Evolutionary conservation across 1,284 basidiomycete species (phyloP).

Genomic region (Coriolopsis trogii): DNA sequence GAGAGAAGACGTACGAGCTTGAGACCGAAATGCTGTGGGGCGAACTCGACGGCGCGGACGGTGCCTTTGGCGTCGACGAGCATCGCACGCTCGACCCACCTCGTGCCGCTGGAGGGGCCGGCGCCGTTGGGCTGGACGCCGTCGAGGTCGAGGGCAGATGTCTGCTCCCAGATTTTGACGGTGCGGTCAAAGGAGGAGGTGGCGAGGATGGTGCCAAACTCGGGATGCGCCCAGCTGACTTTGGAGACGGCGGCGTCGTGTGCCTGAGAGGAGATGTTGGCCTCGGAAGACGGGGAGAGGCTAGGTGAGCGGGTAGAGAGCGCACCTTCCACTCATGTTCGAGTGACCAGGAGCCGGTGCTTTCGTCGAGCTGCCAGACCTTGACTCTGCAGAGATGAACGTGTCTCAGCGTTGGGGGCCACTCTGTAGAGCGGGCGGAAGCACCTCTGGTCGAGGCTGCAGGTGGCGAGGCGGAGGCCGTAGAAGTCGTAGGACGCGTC

Average conservation of each 20-base stretch:
- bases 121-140: constrained; percentile 38
- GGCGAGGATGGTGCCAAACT: constrained; percentile 85
- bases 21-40: constrained; percentile 83
- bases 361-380: constrained; percentile 76
- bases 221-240: constrained; percentile 88
- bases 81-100: constrained; percentile 78
- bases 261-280: constrained; percentile 51
- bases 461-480: constrained; percentile 77
- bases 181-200: constrained; percentile 87
- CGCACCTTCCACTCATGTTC: constrained; percentile 89
- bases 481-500: constrained; percentile 91
- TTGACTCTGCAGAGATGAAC: constrained; percentile 77
- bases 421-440: too few species aligned
- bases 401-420: too few species aligned
- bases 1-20: constrained; percentile 65
- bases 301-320: not conserved
- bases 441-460: constrained; percentile 78
- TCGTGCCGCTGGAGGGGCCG: constrained; percentile 36
- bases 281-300: not conserved
- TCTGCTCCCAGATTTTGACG: constrained; percentile 89
- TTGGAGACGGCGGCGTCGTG: constrained; percentile 86
- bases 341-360: constrained; percentile 69
- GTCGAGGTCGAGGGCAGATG: constrained; percentile 40
- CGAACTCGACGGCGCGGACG: constrained; percentile 83
- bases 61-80: constrained; percentile 85